phyloP scores from a whole-genome alignment of 1,139 yeast species.

The Geotrichum macrosporum region DNA sequence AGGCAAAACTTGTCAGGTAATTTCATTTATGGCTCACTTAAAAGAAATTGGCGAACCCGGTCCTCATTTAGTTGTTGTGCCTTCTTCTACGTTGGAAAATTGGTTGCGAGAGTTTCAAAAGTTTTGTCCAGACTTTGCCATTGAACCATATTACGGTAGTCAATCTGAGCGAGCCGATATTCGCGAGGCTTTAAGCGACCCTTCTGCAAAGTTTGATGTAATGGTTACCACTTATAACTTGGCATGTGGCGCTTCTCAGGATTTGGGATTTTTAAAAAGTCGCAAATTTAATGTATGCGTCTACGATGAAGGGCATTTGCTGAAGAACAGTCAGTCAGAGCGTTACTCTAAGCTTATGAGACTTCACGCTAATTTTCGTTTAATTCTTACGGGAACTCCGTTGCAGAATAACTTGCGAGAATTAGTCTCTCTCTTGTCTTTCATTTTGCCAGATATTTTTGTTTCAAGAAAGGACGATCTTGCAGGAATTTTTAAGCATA shows the following conservation, averaged over 20 bases:
- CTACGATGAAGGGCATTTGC: slow-evolving; percentile 96
- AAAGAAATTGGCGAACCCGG: slow-evolving; percentile 59
- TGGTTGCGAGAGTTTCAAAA: slow-evolving; percentile 93
- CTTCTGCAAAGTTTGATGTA: slow-evolving; percentile 70
- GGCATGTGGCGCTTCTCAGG: slow-evolving; percentile 83
- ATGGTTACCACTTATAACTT: slow-evolving; percentile 89
- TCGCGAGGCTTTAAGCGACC: slow-evolving; percentile 48
- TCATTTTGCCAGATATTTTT: slow-evolving; percentile 81
- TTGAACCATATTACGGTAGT: slow-evolving; percentile 92
- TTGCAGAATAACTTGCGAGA: slow-evolving; percentile 88
- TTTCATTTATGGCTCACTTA: slow-evolving; percentile 83
- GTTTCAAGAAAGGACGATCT: slow-evolving; percentile 78
- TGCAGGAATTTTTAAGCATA: slow-evolving; percentile 76
- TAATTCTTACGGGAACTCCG: slow-evolving; percentile 93
- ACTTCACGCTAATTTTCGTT: slow-evolving; percentile 71
- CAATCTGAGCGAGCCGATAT: slow-evolving; percentile 80
- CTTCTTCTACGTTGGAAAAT: slow-evolving; percentile 92
- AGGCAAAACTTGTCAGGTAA: slow-evolving; percentile 95
- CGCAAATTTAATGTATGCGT: slow-evolving; percentile 81
- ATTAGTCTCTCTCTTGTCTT: slow-evolving; percentile 80
- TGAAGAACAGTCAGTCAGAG: slow-evolving; percentile 84
- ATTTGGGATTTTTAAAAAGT: slow-evolving; percentile 69
- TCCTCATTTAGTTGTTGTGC: slow-evolving; percentile 81
- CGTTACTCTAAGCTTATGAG: slow-evolving; percentile 83
- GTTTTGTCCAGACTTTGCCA: slow-evolving; percentile 73